A percentile compares a stretch with the other conserved stretches of the same genome.
Evolutionary conservation across 192 early-diverging fungal genomes (phyloP).

Genomic region (Obelidium mucronatum): DNA sequence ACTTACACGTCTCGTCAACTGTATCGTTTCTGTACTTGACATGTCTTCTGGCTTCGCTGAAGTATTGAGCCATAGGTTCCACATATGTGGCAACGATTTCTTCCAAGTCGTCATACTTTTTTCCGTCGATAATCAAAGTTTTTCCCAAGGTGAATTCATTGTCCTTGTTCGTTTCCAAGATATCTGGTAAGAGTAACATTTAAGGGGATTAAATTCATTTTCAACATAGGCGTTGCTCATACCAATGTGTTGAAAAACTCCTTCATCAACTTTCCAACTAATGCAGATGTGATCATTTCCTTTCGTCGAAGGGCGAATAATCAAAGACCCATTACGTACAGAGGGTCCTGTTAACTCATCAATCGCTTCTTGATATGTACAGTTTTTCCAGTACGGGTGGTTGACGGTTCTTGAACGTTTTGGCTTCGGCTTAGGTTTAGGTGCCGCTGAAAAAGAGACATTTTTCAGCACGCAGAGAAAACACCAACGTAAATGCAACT

Average conservation of each 20-base stretch:
- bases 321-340: slow-evolving; percentile 68
- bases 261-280: slow-evolving; percentile 92
- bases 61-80: slow-evolving; percentile 78
- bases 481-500: slow-evolving; percentile 7
- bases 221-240: too few relatives aligned
- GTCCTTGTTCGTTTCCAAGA: slow-evolving; percentile 74
- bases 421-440: slow-evolving; percentile 3
- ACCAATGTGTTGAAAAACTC: slow-evolving; percentile 89
- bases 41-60: slow-evolving; percentile 73
- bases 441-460: neutral
- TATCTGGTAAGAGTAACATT: slow-evolving; percentile 54
- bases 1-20: slow-evolving; percentile 66
- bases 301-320: slow-evolving; percentile 91
- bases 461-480: neutral
- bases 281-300: slow-evolving; percentile 90
- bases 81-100: slow-evolving; percentile 90
- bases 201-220: neutral
- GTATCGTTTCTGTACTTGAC: slow-evolving; percentile 79
- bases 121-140: slow-evolving; percentile 70
- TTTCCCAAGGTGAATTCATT: slow-evolving; percentile 76
- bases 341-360: slow-evolving; percentile 70
- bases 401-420: slow-evolving; percentile 71
- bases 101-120: slow-evolving; percentile 86
- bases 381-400: slow-evolving; percentile 85
- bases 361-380: slow-evolving; percentile 77